Evolutionary conservation across 768 basidiomycete genomes (phyloP), one percentile per base, ranked within the genome.

Genomic region (Russula earlei): DNA sequence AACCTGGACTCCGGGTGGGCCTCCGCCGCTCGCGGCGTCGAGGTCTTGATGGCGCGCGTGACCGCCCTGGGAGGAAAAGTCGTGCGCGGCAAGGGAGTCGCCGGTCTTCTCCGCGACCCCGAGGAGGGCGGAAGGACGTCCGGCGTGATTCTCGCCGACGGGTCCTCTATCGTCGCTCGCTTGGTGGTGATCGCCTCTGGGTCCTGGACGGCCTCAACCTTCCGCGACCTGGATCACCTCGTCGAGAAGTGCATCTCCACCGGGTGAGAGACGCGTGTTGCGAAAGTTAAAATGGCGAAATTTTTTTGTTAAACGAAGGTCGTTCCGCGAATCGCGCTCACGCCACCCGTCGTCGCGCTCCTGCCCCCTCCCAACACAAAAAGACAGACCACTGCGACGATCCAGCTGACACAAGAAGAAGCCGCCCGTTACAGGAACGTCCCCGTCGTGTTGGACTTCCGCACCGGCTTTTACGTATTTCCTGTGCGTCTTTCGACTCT

Each of bases 1-100:
- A 95, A 92, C 64, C 72, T 71, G 8, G 83, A 87, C 36, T 81
- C 86, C 1, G 93, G 93, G 14, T 97, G 93, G 93, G 90, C 81
- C 2, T 75, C 85, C 64, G 90, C 93, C 1, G 74, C 76, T 1
- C 78, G 84, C 64, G 90, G 85, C 3, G 64, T 91, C 9, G 63
- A 68, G 2, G 65, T 76, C 10, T 69, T 88, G 55, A 76, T 84
- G 49, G 65, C 69, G 27, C 77, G 74, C 42, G 82, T 95, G 4
- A 64, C 67, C n/a, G 64, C 72, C 11, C 71, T 82, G 41, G 84
- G 84, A 0, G 91, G 83, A 1, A 74, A 70, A 22, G 69, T 95
- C 29, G 25, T 84, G 4, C 60, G 75, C 0, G 83, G 82, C 2
- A 83, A 80, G 61, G 70, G 75, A 27, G 87, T 85, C 10, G 65